Base-by-base conservation (phyloP, 1,284 basidiomycete species). In the Cutaneotrichosporon curvatum region DNA sequence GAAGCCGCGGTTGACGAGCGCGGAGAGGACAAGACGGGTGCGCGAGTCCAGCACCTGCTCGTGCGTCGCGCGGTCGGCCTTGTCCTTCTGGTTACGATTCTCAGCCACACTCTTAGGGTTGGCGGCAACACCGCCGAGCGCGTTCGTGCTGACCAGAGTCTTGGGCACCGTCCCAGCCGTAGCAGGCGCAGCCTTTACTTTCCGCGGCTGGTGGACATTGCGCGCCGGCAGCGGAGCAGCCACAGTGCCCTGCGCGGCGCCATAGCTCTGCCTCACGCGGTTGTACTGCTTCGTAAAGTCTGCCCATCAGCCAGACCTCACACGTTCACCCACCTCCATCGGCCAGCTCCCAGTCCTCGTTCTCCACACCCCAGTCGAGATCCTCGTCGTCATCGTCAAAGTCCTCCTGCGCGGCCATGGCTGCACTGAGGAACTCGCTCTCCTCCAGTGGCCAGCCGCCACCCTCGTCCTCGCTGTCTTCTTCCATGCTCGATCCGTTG, bases 201-300 rank as follows among this genome's bases (percentile, higher is more conserved):
- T 16, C 10, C 53, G 45, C 12, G 55, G 44, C 19, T 50, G 23
- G 36, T 54, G 56, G 19, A 52, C 50, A 45, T 67, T 70, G 39
- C 60, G 64, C 22, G 66, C 62, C 1, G 65, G 65, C 16, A 67
- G 48, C 4, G 53, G 60, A 11, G 53, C 58, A 34, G 52, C 48
- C 20, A 50, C 52, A 43, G 36, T 20, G 9, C 41, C 28, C 51
- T 53, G 22, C 33, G 35, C 33, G 8, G 55, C 58, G 12, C 50
- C 46, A 21, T 58, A 62, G 63, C 91, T 85, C 65, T 94, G 90
- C 43, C 83, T 76, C 30, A 94, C 76, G 30, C 91, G 84, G 70
- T 95, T 96, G 73, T 87, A 96, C 62, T 94, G 88, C 71, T 96
- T 96, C 25, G 91, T 95, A 59, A 96, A 92, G 73, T 96, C 91